Evolutionary conservation across 2,329 filamentous ascomycete genomes (phyloP).

Genomic region (Pseudocercospora fuligena): DNA sequence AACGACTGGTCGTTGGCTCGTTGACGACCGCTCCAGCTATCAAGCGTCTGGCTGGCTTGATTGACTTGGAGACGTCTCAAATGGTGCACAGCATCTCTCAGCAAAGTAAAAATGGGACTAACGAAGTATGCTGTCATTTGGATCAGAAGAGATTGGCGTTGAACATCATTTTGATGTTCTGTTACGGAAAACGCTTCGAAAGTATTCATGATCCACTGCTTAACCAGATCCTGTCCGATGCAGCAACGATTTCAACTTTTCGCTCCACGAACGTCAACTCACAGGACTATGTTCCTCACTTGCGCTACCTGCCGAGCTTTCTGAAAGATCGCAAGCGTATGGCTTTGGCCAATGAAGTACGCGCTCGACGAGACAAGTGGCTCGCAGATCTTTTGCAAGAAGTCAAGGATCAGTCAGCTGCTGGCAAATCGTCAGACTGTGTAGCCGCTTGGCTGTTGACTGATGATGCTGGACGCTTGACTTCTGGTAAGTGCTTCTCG

Average conservation of each 20-base stretch:
- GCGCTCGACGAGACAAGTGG: not conserved
- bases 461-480: conserved; percentile 2
- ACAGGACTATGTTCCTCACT: conserved; percentile 13
- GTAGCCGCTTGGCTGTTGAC: conserved; percentile 9
- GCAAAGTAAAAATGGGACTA: not conserved
- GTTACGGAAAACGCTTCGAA: conserved; percentile 7
- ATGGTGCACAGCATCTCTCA: not conserved
- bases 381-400: conserved; percentile 6
- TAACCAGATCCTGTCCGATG: conserved; percentile 7
- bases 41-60: not conserved
- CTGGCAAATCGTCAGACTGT: conserved; percentile 5
- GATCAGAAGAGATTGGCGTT: conserved; percentile 9
- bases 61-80: conserved; percentile 7
- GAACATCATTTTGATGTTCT: conserved; percentile 15
- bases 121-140: conserved; percentile 4
- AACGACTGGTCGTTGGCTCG: conserved; percentile 2
- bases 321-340: conserved; percentile 1
- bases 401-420: not conserved
- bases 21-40: conserved; percentile 10
- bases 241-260: conserved; percentile 5
- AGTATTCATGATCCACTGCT: not conserved
- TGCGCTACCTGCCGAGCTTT: not conserved
- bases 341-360: conserved; percentile 1
- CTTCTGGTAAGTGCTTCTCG: not conserved
- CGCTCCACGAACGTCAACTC: conserved; percentile 10